These are phyloP conservation scores for Stephanodiscus minutulus DNA, from an alignment of 108 stramenopile genomes.

Conservation along the genomic window DNA sequence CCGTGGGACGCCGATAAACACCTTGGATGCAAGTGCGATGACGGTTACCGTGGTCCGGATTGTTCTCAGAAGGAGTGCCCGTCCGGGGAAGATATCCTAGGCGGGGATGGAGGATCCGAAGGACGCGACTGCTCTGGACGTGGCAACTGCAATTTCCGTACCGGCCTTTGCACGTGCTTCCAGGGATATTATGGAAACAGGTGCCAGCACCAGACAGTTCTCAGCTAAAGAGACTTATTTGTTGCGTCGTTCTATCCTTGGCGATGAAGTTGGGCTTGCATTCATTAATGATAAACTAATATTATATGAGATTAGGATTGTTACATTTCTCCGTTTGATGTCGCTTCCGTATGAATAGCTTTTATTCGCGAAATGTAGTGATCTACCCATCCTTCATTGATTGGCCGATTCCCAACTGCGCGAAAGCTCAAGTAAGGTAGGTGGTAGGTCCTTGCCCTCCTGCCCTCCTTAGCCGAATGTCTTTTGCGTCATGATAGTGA, in stretches of 20 bases:
- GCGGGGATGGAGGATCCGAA: slow-evolving; percentile 58
- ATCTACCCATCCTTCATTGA: background rate
- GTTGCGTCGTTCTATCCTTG: background rate
- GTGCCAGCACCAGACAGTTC: slow-evolving; percentile 80
- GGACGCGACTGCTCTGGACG: slow-evolving; percentile 88
- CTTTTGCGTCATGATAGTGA: slow-evolving; percentile 88
- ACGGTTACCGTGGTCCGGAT: slow-evolving; percentile 85
- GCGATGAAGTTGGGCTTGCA: background rate
- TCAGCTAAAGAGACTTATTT: slow-evolving; percentile 29
- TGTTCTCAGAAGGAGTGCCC: slow-evolving; percentile 85
- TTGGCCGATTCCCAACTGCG: background rate
- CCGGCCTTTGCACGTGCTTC: slow-evolving; percentile 80
- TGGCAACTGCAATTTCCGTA: slow-evolving; percentile 71
- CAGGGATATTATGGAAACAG: slow-evolving; percentile 77
- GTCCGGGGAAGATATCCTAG: slow-evolving; percentile 69
- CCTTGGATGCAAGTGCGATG: slow-evolving; percentile 86
- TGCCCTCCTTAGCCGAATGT: slow-evolving; percentile 34
- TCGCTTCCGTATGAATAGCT: background rate
- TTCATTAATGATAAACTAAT: too few species aligned
- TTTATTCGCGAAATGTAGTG: background rate
- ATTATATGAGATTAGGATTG: background rate
- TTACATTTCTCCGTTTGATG: background rate
- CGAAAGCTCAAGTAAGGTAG: background rate
- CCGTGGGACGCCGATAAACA: slow-evolving; percentile 86
- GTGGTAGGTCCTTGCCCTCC: background rate